phyloP scores from a whole-genome alignment of 2,329 filamentous ascomycete genomes.

The Orbilia oligospora region DNA sequence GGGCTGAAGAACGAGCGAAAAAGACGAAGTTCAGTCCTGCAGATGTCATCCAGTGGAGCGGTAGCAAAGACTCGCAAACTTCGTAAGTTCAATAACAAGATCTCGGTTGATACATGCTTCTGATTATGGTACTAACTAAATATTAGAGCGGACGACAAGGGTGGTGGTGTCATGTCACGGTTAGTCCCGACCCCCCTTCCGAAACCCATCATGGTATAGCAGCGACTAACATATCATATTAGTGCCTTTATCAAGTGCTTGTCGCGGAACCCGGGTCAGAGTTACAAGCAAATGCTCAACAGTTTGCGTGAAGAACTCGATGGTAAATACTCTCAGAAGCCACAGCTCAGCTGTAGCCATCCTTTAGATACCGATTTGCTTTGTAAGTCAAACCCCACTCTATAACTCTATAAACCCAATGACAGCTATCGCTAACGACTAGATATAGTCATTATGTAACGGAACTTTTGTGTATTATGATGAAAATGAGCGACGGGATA shows the following conservation, averaged over 20 bases:
- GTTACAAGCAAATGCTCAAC: constrained; percentile 61
- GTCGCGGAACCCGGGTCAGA: constrained; percentile 44
- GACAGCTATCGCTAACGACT: constrained; percentile 30
- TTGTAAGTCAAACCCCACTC: constrained; percentile 37
- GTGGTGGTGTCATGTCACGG: constrained; percentile 60
- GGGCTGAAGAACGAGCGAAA: constrained; percentile 58
- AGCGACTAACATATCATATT: constrained; percentile 10
- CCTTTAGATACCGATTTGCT: constrained; percentile 60
- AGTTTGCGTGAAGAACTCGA: constrained; percentile 58
- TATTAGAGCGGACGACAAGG: constrained; percentile 52
- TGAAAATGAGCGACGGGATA: constrained; percentile 23
- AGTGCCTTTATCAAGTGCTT: constrained; percentile 59
- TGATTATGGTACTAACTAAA: constrained; percentile 16
- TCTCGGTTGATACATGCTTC: background rate
- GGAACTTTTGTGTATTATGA: constrained; percentile 35
- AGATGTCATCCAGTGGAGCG: constrained; percentile 60
- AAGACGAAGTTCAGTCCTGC: constrained; percentile 59
- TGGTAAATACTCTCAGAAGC: constrained; percentile 59
- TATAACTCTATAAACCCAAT: background rate
- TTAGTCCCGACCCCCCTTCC: constrained; percentile 11
- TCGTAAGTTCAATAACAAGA: constrained; percentile 42
- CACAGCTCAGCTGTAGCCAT: constrained; percentile 59
- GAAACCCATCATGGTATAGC: background rate
- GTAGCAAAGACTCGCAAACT: constrained; percentile 60
- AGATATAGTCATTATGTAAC: constrained; percentile 57